phyloP scores from a whole-genome alignment of 345 rosid genomes.

The Gossypioides kirkii region DNA sequence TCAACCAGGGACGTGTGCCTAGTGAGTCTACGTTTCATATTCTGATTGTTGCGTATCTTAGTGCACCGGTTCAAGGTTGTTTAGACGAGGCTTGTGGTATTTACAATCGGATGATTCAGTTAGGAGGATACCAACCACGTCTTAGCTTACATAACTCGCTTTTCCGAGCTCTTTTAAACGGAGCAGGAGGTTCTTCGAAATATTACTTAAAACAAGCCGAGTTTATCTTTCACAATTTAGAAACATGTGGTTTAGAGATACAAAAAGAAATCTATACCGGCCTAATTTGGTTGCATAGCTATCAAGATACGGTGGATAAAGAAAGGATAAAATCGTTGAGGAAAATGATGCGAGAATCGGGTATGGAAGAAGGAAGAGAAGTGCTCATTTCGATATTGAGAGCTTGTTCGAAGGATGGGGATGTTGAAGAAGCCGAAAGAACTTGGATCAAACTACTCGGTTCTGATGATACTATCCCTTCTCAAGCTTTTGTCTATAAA shows the following conservation, averaged over 20 bases:
- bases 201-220: conserved; percentile 77
- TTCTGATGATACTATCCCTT: conserved; percentile 36
- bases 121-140: conserved; percentile 75
- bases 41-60: conserved; percentile 71
- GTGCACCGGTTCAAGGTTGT: conserved; percentile 61
- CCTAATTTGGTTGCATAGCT: conserved; percentile 79
- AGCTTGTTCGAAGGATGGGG: conserved; percentile 64
- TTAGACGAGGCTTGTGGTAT: conserved; percentile 72
- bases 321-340: conserved; percentile 48
- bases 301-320: conserved; percentile 59
- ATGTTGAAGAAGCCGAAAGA: conserved; percentile 59
- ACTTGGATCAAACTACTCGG: conserved; percentile 52
- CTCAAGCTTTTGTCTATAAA: conserved; percentile 69
- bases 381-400: conserved; percentile 66
- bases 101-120: conserved; percentile 86
- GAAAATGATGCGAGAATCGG: conserved; percentile 56
- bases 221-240: conserved; percentile 71
- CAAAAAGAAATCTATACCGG: conserved; percentile 68
- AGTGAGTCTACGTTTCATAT: conserved; percentile 84
- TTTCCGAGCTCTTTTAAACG: conserved; percentile 60
- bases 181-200: conserved; percentile 47
- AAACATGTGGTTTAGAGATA: conserved; percentile 58
- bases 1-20: conserved; percentile 88
- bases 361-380: conserved; percentile 56
- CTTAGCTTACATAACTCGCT: conserved; percentile 73